These are phyloP conservation scores for Yarrowia hollandica DNA, from an alignment of 805 yeast species.

Conservation along the genomic window DNA sequence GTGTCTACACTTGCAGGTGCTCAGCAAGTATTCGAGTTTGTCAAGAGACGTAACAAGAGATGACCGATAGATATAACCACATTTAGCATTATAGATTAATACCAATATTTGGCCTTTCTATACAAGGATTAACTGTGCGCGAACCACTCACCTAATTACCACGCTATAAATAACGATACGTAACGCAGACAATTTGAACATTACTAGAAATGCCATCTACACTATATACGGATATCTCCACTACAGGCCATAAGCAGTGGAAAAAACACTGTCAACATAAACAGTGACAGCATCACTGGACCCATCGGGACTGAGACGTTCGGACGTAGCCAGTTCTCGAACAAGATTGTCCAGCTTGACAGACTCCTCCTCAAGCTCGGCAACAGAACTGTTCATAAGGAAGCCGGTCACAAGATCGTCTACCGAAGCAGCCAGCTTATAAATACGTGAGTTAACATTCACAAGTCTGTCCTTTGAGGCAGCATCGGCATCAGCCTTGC, in stretches of 20 bases:
- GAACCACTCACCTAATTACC: too few relatives aligned
- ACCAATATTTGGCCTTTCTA: too few relatives aligned
- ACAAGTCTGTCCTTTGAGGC: conserved; percentile 11
- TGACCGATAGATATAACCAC: not conserved
- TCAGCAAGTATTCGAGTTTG: conserved; percentile 86
- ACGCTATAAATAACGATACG: too few relatives aligned
- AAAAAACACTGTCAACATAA: conserved; percentile 5
- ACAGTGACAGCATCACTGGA: conserved; percentile 24
- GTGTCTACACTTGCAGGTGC: conserved; percentile 89
- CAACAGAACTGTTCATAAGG: conserved; percentile 20
- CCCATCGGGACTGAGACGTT: conserved; percentile 17
- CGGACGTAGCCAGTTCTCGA: not conserved
- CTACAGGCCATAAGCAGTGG: not conserved
- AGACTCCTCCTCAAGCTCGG: conserved; percentile 4
- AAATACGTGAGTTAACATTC: conserved; percentile 1
- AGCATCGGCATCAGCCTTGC: not conserved
- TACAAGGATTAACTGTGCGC: too few relatives aligned
- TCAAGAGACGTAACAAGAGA: conserved; percentile 44
- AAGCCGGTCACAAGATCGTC: conserved; percentile 22
- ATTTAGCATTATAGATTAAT: not conserved
- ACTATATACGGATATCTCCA: not conserved
- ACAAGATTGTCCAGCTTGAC: not conserved
- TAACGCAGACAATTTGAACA: too few relatives aligned
- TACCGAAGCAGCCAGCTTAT: conserved; percentile 15
- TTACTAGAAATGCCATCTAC: not conserved